Conservation (phyloP, 495 filamentous ascomycete species). For the Lasiosphaeria ovina region DNA sequence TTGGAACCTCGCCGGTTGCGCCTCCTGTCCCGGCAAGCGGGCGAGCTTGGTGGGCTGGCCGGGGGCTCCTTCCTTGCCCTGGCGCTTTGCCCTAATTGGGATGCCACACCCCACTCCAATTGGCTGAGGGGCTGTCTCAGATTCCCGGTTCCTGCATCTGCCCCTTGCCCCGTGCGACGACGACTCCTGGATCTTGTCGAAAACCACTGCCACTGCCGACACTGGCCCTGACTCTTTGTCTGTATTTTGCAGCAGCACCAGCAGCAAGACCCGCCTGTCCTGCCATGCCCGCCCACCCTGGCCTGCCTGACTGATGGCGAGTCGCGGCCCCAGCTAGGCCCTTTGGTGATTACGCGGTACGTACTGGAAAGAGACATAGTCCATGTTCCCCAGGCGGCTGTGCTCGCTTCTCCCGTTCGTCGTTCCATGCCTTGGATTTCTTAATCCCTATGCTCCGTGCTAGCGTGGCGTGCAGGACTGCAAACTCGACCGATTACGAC, state of each 20-base stretch:
- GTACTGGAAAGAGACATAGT: too few species aligned
- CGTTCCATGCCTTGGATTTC: too few species aligned
- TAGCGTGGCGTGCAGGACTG: too few species aligned
- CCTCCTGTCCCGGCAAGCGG: background rate
- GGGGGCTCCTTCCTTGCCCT: background rate
- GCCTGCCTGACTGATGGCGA: too few species aligned
- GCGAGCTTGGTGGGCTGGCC: conserved; percentile 1
- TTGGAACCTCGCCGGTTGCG: background rate
- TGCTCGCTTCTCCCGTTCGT: background rate
- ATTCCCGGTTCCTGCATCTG: conserved; percentile 31
- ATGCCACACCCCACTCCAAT: conserved; percentile 16
- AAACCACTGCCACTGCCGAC: background rate
- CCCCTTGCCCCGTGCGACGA: conserved; percentile 22
- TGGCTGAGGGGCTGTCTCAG: conserved; percentile 32
- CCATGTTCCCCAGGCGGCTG: conserved; percentile 5
- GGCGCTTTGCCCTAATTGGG: conserved; percentile 23
- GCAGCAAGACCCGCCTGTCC: too few species aligned
- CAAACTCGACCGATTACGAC: too few species aligned
- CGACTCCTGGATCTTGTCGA: conserved; percentile 24
- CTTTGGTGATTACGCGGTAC: too few species aligned
- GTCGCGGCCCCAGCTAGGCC: too few species aligned
- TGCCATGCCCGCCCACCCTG: too few species aligned
- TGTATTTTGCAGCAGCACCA: too few species aligned
- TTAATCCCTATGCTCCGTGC: too few species aligned
- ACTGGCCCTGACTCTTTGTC: background rate